Base-by-base conservation (phyloP, 2,329 filamentous ascomycete genomes). In the Colletotrichum scovillei region DNA sequence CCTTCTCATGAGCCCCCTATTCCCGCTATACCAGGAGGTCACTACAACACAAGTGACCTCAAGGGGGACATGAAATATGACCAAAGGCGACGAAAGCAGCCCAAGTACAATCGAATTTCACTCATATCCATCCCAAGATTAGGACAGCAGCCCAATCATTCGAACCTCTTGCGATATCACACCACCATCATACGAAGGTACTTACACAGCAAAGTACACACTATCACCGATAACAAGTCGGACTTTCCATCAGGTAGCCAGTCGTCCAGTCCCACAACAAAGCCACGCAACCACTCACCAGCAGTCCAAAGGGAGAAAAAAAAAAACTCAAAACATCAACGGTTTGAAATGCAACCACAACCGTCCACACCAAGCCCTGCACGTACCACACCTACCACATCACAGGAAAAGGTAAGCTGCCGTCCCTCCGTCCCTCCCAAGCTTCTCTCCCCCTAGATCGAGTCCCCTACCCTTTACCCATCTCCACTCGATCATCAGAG, bases 281-380 rank as follows among this genome's bases (percentile, higher is more conserved):
- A 52, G 49, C 62, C 46, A 35, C 6, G 30, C 30, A 30, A 38
- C 46, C 42, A 49, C 42, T 19, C 19, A 9, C 22, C 5, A 52
- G 11, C 19, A 28, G 7, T 11, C 35, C 2, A 32, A n/a, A 26
- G 5, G 52, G 49, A 19, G n/a, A 16, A 12, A 3, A 5, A 12
- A 52, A 32, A n/a, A 38, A n/a, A n/a, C 55, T 28, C 28, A 70
- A 73, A 73, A 70, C 71, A 30, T 62, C 28, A 73, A 73, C 46
- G 32, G 71, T 70, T 73, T 73, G 53, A 59, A 55, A 59, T 57
- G 32, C 52, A n/a, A 30, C 22, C 52, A 28, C n/a, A n/a, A 42
- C 22, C 49, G 30, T 22, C 57, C 42, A 58, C 30, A 14, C 35
- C 35, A 26, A 11, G 16, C 28, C 4, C 62, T 19, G 62, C 62